phyloP scores from a whole-genome alignment of 345 rosid species.

The Ceriops zippeliana region DNA sequence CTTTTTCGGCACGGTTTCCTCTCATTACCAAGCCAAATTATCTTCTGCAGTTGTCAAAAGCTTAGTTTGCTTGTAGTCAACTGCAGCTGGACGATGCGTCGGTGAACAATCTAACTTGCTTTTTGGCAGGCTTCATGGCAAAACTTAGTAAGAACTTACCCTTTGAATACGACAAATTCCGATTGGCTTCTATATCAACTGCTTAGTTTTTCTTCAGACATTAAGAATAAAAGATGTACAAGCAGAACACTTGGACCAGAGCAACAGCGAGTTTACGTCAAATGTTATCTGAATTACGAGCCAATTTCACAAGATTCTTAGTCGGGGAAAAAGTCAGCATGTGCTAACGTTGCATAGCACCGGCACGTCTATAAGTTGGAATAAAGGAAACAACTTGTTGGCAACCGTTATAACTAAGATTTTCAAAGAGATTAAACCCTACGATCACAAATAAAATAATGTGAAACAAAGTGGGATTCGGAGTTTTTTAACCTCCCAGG shows the following conservation, averaged over 20 bases:
- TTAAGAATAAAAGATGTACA: background rate
- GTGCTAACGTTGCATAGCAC: background rate
- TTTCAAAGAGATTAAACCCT: background rate
- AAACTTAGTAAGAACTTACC: background rate
- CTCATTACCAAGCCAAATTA: background rate
- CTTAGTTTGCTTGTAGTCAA: background rate
- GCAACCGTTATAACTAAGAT: background rate
- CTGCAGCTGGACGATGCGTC: background rate
- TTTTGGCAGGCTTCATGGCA: background rate
- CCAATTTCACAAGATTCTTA: background rate
- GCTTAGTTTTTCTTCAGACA: background rate
- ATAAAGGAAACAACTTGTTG: background rate
- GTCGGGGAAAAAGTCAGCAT: background rate
- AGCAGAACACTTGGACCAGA: background rate
- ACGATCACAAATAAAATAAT: background rate
- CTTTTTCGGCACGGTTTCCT: too few species aligned
- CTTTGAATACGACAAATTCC: background rate
- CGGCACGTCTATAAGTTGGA: background rate
- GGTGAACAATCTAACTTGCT: background rate
- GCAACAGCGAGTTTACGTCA: background rate
- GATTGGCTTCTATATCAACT: background rate
- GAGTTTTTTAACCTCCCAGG: slow-evolving; percentile 48
- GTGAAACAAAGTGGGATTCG: background rate
- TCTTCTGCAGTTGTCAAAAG: background rate
- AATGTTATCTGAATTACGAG: background rate